These are phyloP conservation scores for Aspergillus sp. DNA, from an alignment of 2,329 filamentous ascomycete species.

Conservation along the genomic window DNA sequence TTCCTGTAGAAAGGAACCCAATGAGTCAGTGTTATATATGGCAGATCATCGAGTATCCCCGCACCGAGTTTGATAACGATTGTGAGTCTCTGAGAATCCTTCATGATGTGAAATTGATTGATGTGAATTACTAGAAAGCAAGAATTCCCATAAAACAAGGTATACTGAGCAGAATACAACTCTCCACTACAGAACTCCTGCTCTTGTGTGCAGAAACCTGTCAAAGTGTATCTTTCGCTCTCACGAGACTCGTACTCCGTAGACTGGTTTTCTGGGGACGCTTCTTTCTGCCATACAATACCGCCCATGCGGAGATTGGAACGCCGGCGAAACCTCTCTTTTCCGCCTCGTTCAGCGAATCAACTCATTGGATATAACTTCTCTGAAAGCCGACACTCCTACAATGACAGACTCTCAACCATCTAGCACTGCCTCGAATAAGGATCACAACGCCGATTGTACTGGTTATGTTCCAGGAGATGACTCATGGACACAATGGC, in stretches of 20 bases:
- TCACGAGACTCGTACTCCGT: too few relatives aligned
- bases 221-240: too few relatives aligned
- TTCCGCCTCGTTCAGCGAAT: neutral
- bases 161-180: too few relatives aligned
- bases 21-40: neutral
- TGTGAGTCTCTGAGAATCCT: conserved; percentile 23
- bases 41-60: conserved; percentile 12
- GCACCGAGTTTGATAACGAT: conserved; percentile 39
- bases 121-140: neutral
- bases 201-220: too few relatives aligned
- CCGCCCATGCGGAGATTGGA: conserved; percentile 25
- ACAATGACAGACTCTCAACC: conserved; percentile 28
- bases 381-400: neutral
- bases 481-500: conserved; percentile 55
- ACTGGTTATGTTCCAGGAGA: conserved; percentile 37
- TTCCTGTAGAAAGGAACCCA: conserved; percentile 57
- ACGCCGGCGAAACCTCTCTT: conserved; percentile 9
- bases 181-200: too few relatives aligned
- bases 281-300: conserved; percentile 24
- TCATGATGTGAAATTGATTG: conserved; percentile 12
- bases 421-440: conserved; percentile 12
- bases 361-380: neutral
- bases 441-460: conserved; percentile 16
- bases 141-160: neutral
- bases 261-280: too few relatives aligned